Percentiles rank a stretch among this genome's conserved stretches.
Conservation (phyloP, 129 eudicot genomes). For the Apium graveolens region DNA sequence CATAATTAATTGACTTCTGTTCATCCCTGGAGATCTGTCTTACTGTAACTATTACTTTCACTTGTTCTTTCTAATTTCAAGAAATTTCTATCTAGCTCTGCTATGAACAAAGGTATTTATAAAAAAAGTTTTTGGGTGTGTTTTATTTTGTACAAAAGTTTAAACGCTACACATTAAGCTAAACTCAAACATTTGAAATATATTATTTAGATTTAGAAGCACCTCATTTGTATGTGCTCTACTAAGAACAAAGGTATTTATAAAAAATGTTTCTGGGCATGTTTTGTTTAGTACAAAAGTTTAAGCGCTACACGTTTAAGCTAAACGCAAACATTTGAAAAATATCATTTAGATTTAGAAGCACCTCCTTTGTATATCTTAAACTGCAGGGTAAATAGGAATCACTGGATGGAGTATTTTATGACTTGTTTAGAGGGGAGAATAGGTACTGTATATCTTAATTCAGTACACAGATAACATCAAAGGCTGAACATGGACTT, state of each 20-base stretch:
- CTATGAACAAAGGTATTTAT: neutral
- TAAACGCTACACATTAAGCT: neutral
- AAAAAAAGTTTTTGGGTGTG: neutral
- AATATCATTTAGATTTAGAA: neutral
- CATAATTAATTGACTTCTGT: neutral
- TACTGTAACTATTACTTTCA: neutral
- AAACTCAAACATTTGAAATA: neutral
- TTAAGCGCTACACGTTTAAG: neutral
- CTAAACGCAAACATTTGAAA: neutral
- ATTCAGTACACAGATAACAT: neutral
- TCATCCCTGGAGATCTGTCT: neutral
- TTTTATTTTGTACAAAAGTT: neutral
- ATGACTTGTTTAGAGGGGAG: neutral
- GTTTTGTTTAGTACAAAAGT: neutral
- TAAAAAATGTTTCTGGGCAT: neutral
- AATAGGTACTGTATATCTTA: neutral
- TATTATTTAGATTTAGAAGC: neutral
- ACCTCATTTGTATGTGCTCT: neutral
- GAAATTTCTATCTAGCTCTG: neutral
- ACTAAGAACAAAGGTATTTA: neutral
- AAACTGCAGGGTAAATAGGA: neutral
- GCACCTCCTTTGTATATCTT: neutral
- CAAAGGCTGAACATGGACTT: neutral
- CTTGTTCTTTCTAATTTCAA: neutral
- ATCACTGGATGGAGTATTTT: neutral